Conservation (phyloP, 495 filamentous ascomycete genomes). For the Cairneyella variabilis region DNA sequence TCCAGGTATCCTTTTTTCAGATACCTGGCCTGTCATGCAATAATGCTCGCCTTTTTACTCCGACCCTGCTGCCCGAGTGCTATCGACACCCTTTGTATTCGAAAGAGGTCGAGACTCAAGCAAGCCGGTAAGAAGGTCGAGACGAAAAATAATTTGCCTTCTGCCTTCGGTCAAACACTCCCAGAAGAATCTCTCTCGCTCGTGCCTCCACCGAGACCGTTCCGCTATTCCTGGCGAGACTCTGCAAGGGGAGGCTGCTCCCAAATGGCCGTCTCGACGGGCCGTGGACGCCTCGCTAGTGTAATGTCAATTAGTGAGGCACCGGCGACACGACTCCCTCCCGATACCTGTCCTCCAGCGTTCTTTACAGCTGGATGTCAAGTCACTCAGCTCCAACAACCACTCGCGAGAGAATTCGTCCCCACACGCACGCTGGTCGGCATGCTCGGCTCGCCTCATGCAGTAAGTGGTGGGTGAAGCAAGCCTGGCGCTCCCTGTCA, state of each 20-base stretch:
- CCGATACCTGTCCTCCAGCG: constrained; percentile 17
- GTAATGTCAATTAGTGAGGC: background rate
- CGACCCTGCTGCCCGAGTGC: too few relatives aligned
- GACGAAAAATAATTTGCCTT: background rate
- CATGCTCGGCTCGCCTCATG: constrained; percentile 13
- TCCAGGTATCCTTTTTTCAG: too few relatives aligned
- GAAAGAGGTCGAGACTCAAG: too few relatives aligned
- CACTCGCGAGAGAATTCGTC: too few relatives aligned
- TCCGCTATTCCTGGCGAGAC: constrained; percentile 2
- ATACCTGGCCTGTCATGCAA: too few relatives aligned
- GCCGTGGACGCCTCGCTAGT: too few relatives aligned
- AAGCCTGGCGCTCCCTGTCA: background rate
- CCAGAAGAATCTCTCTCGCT: background rate
- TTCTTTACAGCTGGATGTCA: too few relatives aligned
- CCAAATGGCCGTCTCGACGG: too few relatives aligned
- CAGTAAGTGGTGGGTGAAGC: constrained; percentile 4
- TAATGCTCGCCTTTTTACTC: too few relatives aligned
- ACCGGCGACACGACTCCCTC: constrained; percentile 7
- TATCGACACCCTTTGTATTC: too few relatives aligned
- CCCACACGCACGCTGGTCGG: constrained; percentile 3
- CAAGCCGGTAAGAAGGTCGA: too few relatives aligned
- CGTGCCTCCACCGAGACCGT: constrained; percentile 4
- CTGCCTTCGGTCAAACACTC: background rate
- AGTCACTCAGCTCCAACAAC: background rate
- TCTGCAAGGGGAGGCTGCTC: too few relatives aligned